phyloP scores from a whole-genome alignment of 2,329 filamentous ascomycete species.

The Botrytis galanthina region DNA sequence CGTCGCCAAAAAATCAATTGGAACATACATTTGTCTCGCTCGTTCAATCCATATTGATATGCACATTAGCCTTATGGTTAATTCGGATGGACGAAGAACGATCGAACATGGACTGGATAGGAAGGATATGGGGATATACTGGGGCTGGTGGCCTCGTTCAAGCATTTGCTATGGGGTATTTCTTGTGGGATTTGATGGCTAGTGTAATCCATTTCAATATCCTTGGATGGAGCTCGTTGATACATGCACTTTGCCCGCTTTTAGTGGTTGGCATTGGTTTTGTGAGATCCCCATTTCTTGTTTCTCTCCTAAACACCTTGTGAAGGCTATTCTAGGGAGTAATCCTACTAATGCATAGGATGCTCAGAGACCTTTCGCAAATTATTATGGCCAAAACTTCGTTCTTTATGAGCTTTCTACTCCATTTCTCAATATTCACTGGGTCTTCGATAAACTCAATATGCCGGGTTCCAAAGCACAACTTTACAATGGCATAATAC shows the following conservation, averaged over 20 bases:
- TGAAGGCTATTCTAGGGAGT: too few relatives aligned
- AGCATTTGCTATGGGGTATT: constrained; percentile 74
- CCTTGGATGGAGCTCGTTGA: constrained; percentile 64
- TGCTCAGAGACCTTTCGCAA: constrained; percentile 72
- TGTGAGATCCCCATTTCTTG: constrained; percentile 49
- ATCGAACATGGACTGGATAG: constrained; percentile 59
- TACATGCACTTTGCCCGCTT: constrained; percentile 37
- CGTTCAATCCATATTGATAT: constrained; percentile 70
- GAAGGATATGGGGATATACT: constrained; percentile 74
- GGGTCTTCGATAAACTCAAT: constrained; percentile 82
- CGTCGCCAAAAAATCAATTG: constrained; percentile 67
- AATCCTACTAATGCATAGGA: too few relatives aligned
- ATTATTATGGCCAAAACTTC: constrained; percentile 76
- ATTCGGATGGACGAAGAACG: constrained; percentile 60
- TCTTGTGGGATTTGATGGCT: constrained; percentile 73
- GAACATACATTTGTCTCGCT: constrained; percentile 79
- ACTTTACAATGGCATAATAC: constrained; percentile 72
- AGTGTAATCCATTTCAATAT: constrained; percentile 65
- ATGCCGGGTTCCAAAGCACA: constrained; percentile 72
- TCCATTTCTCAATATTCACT: constrained; percentile 82
- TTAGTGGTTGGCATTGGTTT: constrained; percentile 75
- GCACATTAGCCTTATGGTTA: constrained; percentile 69
- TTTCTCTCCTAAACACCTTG: background rate
- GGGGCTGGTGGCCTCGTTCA: constrained; percentile 70
- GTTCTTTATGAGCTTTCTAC: constrained; percentile 83